Evolutionary conservation across 495 filamentous ascomycete genomes (phyloP).

Genomic region (Tuber umbilicatum): DNA sequence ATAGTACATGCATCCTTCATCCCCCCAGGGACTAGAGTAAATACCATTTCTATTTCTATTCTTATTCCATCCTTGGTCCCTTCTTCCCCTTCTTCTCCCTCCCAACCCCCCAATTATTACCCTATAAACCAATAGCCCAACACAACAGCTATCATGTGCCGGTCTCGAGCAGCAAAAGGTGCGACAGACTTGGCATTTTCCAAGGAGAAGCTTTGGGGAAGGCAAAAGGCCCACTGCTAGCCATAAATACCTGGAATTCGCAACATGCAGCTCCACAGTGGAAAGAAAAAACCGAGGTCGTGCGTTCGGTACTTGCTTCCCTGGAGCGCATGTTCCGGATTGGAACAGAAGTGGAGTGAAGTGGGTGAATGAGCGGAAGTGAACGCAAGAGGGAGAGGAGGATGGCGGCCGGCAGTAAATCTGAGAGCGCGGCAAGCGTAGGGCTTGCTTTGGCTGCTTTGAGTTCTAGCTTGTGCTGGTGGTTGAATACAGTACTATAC

Average conservation of each 20-base stretch:
- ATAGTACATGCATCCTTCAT: background rate
- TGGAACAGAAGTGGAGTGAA: background rate
- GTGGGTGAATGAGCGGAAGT: background rate
- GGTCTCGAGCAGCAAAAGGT: background rate
- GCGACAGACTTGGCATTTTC: constrained; percentile 18
- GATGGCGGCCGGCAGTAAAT: background rate
- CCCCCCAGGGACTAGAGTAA: background rate
- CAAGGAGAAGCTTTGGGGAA: constrained; percentile 32
- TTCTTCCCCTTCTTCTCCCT: constrained; percentile 9
- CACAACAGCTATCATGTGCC: background rate
- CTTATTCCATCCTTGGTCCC: constrained; percentile 19
- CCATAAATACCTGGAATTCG: constrained; percentile 29
- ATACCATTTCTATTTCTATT: constrained; percentile 12
- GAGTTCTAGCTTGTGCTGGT: background rate
- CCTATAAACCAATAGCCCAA: constrained; percentile 27
- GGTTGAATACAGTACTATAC: background rate
- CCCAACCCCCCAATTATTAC: constrained; percentile 22
- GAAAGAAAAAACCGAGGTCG: background rate
- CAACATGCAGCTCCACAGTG: background rate
- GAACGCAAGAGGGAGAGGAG: background rate
- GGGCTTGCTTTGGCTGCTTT: background rate
- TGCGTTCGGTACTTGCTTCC: background rate
- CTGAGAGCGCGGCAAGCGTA: background rate
- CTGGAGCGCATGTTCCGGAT: background rate
- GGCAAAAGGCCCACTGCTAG: constrained; percentile 31